Conservation (phyloP, 345 rosid species). For the Populus deltoides region DNA sequence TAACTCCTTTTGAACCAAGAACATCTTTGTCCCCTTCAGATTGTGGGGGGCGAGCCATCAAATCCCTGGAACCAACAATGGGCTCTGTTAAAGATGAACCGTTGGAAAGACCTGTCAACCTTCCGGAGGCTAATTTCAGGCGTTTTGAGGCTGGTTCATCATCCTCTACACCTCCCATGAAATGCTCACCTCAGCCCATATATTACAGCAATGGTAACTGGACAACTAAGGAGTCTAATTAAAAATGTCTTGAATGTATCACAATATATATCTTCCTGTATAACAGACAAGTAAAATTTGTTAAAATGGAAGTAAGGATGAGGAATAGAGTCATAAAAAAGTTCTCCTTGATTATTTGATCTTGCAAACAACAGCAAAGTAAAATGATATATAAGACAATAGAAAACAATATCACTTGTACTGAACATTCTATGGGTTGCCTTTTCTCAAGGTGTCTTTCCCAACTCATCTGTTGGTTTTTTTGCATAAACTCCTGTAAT, state of each 20-base stretch:
- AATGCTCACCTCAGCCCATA: conserved; percentile 21
- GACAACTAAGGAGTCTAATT: not conserved
- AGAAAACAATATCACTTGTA: not conserved
- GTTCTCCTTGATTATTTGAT: not conserved
- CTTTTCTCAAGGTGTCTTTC: not conserved
- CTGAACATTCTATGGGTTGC: not conserved
- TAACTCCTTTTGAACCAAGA: conserved; percentile 56
- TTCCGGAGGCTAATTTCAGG: conserved; percentile 9
- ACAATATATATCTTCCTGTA: conserved; percentile 3
- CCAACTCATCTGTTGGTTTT: not conserved
- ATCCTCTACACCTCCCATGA: conserved; percentile 23
- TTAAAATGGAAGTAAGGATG: not conserved
- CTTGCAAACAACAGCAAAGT: not conserved
- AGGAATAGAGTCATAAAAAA: not conserved
- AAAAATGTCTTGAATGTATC: not conserved
- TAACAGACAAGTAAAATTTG: not conserved
- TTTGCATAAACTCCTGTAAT: not conserved
- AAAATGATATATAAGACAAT: not conserved
- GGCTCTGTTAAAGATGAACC: conserved; percentile 12
- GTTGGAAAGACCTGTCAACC: conserved; percentile 6
- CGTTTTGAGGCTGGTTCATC: conserved; percentile 26
- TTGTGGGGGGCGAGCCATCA: conserved; percentile 65
- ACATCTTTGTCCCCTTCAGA: conserved; percentile 60
- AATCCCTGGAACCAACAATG: conserved; percentile 43
- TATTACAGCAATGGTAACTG: conserved; percentile 1